Evolutionary conservation across 148 eudicot genomes (phyloP).

Genomic region (Dianthus caryophyllus): DNA sequence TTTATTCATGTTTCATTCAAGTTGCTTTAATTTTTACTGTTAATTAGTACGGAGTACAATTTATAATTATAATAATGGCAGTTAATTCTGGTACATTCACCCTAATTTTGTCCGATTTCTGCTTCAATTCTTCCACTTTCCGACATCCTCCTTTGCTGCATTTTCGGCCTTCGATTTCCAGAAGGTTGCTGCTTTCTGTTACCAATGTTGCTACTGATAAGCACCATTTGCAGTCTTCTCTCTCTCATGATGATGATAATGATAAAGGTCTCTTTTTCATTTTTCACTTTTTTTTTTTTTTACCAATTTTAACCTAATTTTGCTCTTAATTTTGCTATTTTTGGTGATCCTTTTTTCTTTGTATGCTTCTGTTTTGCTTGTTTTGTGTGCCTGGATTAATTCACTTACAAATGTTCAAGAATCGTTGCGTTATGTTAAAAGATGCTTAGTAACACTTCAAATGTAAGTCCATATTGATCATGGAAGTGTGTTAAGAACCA

Average conservation of each 20-base stretch:
- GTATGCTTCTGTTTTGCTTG: no score
- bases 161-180: slow-evolving; percentile 13
- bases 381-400: no score
- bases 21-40: no score
- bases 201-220: slow-evolving; percentile 36
- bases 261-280: slow-evolving; percentile 16
- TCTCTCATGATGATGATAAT: slow-evolving; percentile 28
- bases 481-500: no score
- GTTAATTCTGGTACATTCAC: slow-evolving; percentile 1
- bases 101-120: slow-evolving; percentile 28
- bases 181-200: slow-evolving; percentile 26
- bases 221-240: slow-evolving; percentile 25
- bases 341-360: no score
- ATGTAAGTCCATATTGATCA: no score
- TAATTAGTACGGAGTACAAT: no score
- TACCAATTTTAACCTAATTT: not conserved
- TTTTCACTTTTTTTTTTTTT: not conserved
- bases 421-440: no score
- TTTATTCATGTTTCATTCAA: no score
- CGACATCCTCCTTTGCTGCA: slow-evolving; percentile 5
- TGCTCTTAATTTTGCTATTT: no score
- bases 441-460: no score
- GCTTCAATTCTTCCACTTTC: slow-evolving; percentile 18
- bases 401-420: no score
- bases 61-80: slow-evolving; percentile 4